Base-by-base conservation (phyloP, 2,329 filamentous ascomycete genomes). In the Aspergillus fructus region DNA sequence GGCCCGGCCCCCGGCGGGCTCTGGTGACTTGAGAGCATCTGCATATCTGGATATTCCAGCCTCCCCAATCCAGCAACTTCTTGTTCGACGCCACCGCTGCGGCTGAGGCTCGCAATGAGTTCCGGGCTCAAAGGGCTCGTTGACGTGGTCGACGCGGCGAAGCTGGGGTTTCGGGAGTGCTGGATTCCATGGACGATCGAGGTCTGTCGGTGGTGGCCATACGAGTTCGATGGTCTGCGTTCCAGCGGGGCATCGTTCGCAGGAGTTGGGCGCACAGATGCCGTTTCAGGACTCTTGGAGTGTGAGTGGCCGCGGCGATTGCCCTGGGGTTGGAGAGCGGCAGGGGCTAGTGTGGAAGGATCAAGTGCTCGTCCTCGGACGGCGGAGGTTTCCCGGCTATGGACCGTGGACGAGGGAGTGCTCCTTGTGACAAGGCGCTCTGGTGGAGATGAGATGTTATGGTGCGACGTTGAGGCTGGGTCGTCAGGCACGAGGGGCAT, bases 161-260 rank as follows among this genome's bases (percentile, higher is more conserved):
- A 86, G 77, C 93, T 97, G 66, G 92, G 89, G 83, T 96, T 96
- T 76, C 93, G 79, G 56, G 84, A 89, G 76, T 99, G 94, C 74
- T 96, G 93, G 65, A 96, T 75, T 54, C 94, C 93, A 85, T 97
- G 91, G 56, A 97, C 93, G 66, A 97, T 97, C 49, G 93, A 97
- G 0, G 93, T 96, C 78, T 99, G 92, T 55, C 94, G 88, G 76
- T 97, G 92, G 74, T 99, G 93, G 59, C 90, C 91, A 80, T 97
- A 88, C 15, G 81, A 83, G 58, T 75, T 76, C 6, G 75, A 78
- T 37, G 76, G 74, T 53, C 72, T 68, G 59, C 75, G 69, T 66
- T 79, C 76, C 58, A 77, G 63, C 55, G 65, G 66, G 46, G 63
- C 70, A 64, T 76, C 74, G 57, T 76, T 71, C 61, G 67, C 70